A percentile compares a stretch with the other conserved stretches of the same genome.
phyloP scores from a whole-genome alignment of 2,329 filamentous ascomycete species.

The Epichloe gansuensis region DNA sequence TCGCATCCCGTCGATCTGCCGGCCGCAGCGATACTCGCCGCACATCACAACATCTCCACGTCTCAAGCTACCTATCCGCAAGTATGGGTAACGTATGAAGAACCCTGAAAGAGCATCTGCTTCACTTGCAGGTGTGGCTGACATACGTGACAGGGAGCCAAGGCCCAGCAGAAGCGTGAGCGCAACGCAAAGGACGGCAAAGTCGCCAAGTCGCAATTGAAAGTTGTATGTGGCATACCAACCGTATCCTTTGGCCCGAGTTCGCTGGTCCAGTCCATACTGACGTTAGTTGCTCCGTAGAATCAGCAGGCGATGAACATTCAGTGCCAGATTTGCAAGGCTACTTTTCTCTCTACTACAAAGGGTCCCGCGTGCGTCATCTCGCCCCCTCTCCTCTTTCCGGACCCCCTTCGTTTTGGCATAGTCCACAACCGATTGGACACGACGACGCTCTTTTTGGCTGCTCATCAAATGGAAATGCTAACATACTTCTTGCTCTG shows the following conservation, averaged over 20 bases:
- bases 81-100: conserved; percentile 4
- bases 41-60: background rate
- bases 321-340: conserved; percentile 64
- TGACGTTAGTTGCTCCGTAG: conserved; percentile 25
- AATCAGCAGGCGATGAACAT: conserved; percentile 64
- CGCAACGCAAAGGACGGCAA: conserved; percentile 50
- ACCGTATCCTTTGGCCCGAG: background rate
- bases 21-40: background rate
- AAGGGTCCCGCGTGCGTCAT: conserved; percentile 52
- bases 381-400: background rate
- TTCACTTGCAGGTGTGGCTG: background rate
- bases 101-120: background rate
- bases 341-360: conserved; percentile 67
- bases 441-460: background rate
- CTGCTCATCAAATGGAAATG: background rate
- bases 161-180: conserved; percentile 59
- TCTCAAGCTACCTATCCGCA: background rate
- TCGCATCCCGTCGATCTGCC: too few species aligned
- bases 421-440: background rate
- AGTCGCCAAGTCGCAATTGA: conserved; percentile 53
- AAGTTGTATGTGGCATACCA: conserved; percentile 38
- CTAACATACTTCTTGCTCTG: background rate
- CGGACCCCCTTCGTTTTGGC: background rate
- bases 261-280: background rate
- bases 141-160: conserved; percentile 39